Evolutionary conservation across 371 early-diverging fungal species (phyloP).

Genomic region (Apophysomyces ossiformis): DNA sequence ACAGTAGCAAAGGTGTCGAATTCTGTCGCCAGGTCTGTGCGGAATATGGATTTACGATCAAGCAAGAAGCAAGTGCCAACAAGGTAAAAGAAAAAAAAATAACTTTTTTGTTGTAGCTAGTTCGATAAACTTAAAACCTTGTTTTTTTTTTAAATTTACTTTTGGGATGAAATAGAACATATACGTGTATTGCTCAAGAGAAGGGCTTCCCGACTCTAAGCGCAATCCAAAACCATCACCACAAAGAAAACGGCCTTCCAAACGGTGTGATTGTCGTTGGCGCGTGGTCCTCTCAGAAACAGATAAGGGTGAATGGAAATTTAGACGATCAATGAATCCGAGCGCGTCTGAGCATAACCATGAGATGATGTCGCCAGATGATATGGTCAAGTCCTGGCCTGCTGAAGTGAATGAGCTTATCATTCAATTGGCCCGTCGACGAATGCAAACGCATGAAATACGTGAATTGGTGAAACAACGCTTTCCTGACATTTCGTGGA

Average conservation of each 20-base stretch:
- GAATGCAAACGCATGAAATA: conserved; percentile 58
- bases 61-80: conserved; percentile 43
- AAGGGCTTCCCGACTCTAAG: conserved; percentile 58
- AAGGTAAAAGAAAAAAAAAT: conserved; percentile 25
- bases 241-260: conserved; percentile 57
- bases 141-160: not conserved
- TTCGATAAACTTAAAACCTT: not conserved
- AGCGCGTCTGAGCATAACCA: conserved; percentile 64
- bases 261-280: conserved; percentile 65
- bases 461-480: conserved; percentile 59
- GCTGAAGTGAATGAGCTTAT: conserved; percentile 49
- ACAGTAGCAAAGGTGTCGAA: conserved; percentile 41
- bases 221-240: conserved; percentile 54
- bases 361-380: conserved; percentile 50
- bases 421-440: conserved; percentile 44
- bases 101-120: conserved; percentile 4
- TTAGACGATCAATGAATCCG: conserved; percentile 59
- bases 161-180: conserved; percentile 42
- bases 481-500: conserved; percentile 64
- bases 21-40: conserved; percentile 39
- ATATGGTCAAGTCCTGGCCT: conserved; percentile 59
- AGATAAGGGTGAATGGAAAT: conserved; percentile 53
- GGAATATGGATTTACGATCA: conserved; percentile 46
- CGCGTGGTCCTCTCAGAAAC: conserved; percentile 57
- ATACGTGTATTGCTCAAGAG: conserved; percentile 63